phyloP scores from a whole-genome alignment of 2,329 filamentous ascomycete genomes.

The Colletotrichum cereale region DNA sequence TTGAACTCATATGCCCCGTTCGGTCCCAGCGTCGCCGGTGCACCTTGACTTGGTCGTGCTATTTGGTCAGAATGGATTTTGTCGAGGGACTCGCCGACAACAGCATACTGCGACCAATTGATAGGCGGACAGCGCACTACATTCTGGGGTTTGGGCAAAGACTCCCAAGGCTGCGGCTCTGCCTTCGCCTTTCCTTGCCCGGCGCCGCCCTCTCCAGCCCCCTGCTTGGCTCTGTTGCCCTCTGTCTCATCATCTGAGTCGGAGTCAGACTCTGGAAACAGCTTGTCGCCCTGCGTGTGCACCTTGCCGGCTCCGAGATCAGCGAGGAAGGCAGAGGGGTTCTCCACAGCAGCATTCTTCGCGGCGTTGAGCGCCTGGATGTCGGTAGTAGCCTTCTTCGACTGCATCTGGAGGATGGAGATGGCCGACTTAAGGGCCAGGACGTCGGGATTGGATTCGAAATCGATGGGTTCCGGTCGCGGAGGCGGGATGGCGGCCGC shows the following conservation, averaged over 20 bases:
- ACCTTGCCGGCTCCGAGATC: slow-evolving; percentile 76
- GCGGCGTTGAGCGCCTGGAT: slow-evolving; percentile 77
- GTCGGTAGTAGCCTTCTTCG: slow-evolving; percentile 80
- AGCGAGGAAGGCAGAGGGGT: slow-evolving; percentile 78
- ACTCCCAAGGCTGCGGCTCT: slow-evolving; percentile 62
- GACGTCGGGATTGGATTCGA: slow-evolving; percentile 82
- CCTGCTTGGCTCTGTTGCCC: slow-evolving; percentile 48
- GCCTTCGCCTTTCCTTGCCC: slow-evolving; percentile 25
- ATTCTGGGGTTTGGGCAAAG: slow-evolving; percentile 82
- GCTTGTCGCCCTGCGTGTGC: slow-evolving; percentile 52
- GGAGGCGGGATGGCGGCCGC: slow-evolving; percentile 57
- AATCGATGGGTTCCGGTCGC: slow-evolving; percentile 65
- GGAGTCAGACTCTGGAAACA: slow-evolving; percentile 44
- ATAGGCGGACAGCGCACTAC: slow-evolving; percentile 88
- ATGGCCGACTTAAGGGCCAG: slow-evolving; percentile 89
- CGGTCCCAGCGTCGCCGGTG: slow-evolving; percentile 58
- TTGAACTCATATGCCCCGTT: slow-evolving; percentile 66
- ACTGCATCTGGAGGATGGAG: slow-evolving; percentile 87
- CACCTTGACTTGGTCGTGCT: slow-evolving; percentile 69
- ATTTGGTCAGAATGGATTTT: slow-evolving; percentile 86
- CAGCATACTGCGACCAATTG: slow-evolving; percentile 94
- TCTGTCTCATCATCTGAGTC: slow-evolving; percentile 45
- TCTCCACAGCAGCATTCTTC: slow-evolving; percentile 76
- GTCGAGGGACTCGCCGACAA: slow-evolving; percentile 88
- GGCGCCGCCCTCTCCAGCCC: slow-evolving; percentile 34